Evolutionary conservation across 371 early-diverging fungal genomes (phyloP).

Genomic region (Syncephalastrum sp.): DNA sequence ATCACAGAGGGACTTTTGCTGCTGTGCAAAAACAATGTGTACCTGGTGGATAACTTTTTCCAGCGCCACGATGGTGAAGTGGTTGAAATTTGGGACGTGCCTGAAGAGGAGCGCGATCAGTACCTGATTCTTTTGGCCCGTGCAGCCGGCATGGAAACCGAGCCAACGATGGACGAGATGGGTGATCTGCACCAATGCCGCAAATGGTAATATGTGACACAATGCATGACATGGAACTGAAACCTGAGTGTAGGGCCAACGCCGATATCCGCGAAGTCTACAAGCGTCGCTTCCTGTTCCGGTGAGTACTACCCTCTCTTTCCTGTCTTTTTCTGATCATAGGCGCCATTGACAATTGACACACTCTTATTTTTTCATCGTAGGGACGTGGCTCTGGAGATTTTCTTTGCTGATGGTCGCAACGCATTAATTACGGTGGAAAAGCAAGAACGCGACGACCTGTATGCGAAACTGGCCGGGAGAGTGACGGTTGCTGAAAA

Average conservation of each 20-base stretch:
- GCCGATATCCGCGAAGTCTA: slow-evolving; percentile 76
- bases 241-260: slow-evolving; percentile 33
- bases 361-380: background rate
- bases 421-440: slow-evolving; percentile 71
- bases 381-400: slow-evolving; percentile 76
- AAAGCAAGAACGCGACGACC: slow-evolving; percentile 64
- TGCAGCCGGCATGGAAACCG: slow-evolving; percentile 56
- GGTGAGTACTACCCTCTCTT: slow-evolving; percentile 14
- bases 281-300: slow-evolving; percentile 64
- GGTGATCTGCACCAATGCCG: slow-evolving; percentile 61
- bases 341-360: slow-evolving; percentile 3
- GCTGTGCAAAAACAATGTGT: slow-evolving; percentile 72
- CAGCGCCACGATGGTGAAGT: slow-evolving; percentile 71
- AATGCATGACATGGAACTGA: background rate
- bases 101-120: slow-evolving; percentile 70
- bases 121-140: slow-evolving; percentile 60
- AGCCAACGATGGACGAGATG: slow-evolving; percentile 38
- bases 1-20: slow-evolving; percentile 65
- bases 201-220: slow-evolving; percentile 45
- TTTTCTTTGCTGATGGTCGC: slow-evolving; percentile 76
- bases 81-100: slow-evolving; percentile 74
- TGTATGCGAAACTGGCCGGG: slow-evolving; percentile 64
- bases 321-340: slow-evolving; percentile 8
- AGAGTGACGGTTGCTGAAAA: slow-evolving; percentile 51
- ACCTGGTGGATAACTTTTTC: slow-evolving; percentile 77